These are phyloP conservation scores for Lactarius deliciosus DNA, from an alignment of 768 basidiomycete genomes.

Conservation along the genomic window DNA sequence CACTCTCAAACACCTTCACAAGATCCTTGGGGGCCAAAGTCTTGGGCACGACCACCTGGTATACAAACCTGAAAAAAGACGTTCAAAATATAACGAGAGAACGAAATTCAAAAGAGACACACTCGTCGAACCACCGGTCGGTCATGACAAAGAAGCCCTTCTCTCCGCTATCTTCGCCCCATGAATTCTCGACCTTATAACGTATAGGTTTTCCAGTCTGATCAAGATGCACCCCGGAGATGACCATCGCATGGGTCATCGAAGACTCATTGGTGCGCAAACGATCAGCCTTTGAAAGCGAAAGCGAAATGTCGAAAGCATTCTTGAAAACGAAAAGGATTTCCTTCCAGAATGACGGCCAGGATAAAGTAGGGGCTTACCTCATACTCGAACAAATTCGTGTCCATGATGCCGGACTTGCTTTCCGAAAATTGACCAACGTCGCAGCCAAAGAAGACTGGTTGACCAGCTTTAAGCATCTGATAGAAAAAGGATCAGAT, in stretches of 20 bases:
- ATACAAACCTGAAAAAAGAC: constrained; percentile 62
- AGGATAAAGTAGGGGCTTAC: constrained; percentile 37
- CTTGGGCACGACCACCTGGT: constrained; percentile 89
- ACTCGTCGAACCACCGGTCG: constrained; percentile 91
- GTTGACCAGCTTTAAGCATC: constrained; percentile 76
- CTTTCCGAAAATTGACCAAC: constrained; percentile 81
- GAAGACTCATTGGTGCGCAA: constrained; percentile 78
- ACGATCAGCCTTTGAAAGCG: constrained; percentile 82
- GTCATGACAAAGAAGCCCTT: constrained; percentile 94
- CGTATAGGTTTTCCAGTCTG: constrained; percentile 68
- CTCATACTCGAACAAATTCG: constrained; percentile 78
- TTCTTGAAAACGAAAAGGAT: constrained; percentile 42
- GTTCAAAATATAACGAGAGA: background rate
- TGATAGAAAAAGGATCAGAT: constrained; percentile 9
- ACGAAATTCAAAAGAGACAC: constrained; percentile 35
- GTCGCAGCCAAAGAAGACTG: constrained; percentile 97
- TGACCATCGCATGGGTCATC: constrained; percentile 98
- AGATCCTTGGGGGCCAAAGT: constrained; percentile 77
- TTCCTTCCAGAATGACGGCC: background rate
- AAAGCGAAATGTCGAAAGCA: constrained; percentile 80
- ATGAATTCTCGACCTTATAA: constrained; percentile 98
- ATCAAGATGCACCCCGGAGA: constrained; percentile 89
- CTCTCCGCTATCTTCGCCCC: constrained; percentile 75
- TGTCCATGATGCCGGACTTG: constrained; percentile 82
- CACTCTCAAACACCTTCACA: constrained; percentile 73